phyloP scores from a whole-genome alignment of 345 rosid species.

The Rhizophora mangle region DNA sequence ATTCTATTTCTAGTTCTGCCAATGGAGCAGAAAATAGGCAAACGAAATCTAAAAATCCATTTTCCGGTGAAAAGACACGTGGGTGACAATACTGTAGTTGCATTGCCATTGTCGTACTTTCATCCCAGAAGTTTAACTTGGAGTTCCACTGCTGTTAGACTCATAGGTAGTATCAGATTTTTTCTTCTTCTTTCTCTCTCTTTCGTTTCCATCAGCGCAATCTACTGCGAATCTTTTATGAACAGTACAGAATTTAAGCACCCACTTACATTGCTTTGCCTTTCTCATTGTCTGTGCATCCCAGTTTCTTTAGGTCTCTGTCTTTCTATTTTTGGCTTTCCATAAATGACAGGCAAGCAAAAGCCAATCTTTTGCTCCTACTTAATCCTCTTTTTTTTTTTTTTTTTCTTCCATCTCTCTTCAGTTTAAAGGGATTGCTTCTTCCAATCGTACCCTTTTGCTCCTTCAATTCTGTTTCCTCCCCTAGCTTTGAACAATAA shows the following conservation, averaged over 20 bases:
- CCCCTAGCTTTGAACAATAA: neutral
- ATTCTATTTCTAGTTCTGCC: too few relatives aligned
- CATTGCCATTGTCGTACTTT: too few relatives aligned
- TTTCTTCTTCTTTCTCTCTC: too few relatives aligned
- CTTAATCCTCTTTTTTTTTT: neutral
- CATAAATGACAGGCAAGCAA: neutral
- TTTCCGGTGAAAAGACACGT: too few relatives aligned
- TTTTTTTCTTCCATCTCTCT: conserved; percentile 1
- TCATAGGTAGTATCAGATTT: too few relatives aligned
- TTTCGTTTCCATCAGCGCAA: too few relatives aligned
- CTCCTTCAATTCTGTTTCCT: neutral
- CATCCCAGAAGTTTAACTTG: too few relatives aligned
- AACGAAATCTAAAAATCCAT: too few relatives aligned
- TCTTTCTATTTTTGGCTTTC: conserved; percentile 19
- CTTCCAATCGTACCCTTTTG: neutral
- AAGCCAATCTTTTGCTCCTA: too few relatives aligned
- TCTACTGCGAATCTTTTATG: neutral
- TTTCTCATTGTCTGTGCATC: neutral
- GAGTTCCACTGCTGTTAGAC: too few relatives aligned
- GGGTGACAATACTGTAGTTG: too few relatives aligned
- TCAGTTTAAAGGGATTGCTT: conserved; percentile 5
- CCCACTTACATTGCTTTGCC: neutral
- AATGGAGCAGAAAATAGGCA: too few relatives aligned
- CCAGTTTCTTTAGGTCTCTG: neutral
- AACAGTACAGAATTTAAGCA: neutral